phyloP scores from a whole-genome alignment of 441 rosid species.

The Hypseocharis bilobata region DNA sequence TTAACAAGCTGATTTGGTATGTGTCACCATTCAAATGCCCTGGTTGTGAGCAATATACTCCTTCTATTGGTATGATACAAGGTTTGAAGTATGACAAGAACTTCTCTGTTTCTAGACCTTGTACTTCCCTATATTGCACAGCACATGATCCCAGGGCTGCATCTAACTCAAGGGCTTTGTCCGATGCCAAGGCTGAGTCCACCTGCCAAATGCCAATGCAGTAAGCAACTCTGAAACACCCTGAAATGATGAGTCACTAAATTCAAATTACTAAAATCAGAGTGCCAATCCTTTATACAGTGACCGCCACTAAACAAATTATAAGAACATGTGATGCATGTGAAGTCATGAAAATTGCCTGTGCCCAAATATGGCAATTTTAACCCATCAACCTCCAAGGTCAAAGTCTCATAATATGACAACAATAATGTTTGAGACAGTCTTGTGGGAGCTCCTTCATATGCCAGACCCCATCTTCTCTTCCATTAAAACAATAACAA shows the following conservation, averaged over 20 bases:
- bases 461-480: not conserved
- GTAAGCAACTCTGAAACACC: conserved; percentile 11
- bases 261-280: not conserved
- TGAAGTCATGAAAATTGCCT: not conserved
- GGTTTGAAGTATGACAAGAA: conserved; percentile 80
- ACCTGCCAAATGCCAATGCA: conserved; percentile 44
- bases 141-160: conserved; percentile 65
- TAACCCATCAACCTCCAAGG: not conserved
- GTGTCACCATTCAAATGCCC: conserved; percentile 30
- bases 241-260: conserved; percentile 2
- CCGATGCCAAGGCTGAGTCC: conserved; percentile 58
- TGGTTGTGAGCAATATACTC: conserved; percentile 36
- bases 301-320: not conserved
- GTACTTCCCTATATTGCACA: conserved; percentile 79
- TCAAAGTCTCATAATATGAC: not conserved
- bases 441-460: not conserved
- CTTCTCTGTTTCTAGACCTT: conserved; percentile 72
- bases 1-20: conserved; percentile 44
- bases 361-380: not conserved
- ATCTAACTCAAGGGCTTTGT: conserved; percentile 71
- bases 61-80: conserved; percentile 73
- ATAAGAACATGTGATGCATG: not conserved
- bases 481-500: not conserved
- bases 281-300: not conserved
- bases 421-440: not conserved